Base-by-base conservation (phyloP, 371 early-diverging fungal genomes). In the Rhizopus sp. region DNA sequence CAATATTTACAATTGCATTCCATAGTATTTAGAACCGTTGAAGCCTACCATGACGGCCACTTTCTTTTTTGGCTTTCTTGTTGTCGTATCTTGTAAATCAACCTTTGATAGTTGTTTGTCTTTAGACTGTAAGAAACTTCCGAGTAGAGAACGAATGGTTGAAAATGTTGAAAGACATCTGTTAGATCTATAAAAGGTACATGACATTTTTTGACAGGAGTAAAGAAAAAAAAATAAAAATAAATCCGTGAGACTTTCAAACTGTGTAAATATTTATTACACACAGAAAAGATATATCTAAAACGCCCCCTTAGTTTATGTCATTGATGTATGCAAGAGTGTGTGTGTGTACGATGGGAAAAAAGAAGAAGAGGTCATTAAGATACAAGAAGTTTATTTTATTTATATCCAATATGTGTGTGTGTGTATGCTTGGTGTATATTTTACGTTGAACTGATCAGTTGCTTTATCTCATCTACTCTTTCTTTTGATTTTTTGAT, bases 21-120 rank as follows among this genome's bases (percentile, higher is more conserved):
- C 99, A 57, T 92, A 88, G 77, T 93, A 99, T 1, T 89, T 92
- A n/a, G 94, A 88, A 5, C 99, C 99, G 65, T 92, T 91, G 73
- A 90, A 99, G 5, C 95, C 93, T 66, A 97, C 68, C 48, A 97
- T 62, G 3, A 97, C 64, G 0, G 95, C 97, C 0, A 95, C 90
- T 57, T 92, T 91, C 42, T 86, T 82, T 77, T 99, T 99, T 15
- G 95, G 93, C 50, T 70, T 52, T n/a, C 89, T 80, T 5, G 77
- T 44, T 31, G 16, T 23, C 23, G 23, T 23, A 23, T 23, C 23
- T 23, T 23, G 23, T 23, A 23, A 23, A 23, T 23, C 2, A 23
- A 23, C 23, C 23, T 23, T 23, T 23, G 23, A 2, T 23, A 23
- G 23, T 23, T 23, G 23, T 23, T 23, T 23, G 2, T 23, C 2